Evolutionary conservation across 176 grass and related monocot genomes (phyloP).

Genomic region (Oryza glaberrima): DNA sequence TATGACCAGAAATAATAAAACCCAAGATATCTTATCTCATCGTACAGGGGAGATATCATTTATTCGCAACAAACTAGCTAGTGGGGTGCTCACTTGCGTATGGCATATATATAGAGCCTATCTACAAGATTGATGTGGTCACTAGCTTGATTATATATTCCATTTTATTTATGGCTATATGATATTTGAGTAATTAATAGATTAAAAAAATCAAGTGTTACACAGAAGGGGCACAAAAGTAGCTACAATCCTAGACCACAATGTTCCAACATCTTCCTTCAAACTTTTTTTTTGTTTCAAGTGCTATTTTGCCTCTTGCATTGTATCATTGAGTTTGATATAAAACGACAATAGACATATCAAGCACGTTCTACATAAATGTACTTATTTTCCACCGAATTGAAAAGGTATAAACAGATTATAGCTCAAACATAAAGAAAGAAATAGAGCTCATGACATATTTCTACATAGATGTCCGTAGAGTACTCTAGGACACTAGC

Average conservation of each 20-base stretch:
- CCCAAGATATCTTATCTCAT: slow-evolving; percentile 44
- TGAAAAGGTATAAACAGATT: not conserved
- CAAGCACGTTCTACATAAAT: not conserved
- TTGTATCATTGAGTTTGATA: not conserved
- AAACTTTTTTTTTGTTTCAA: not conserved
- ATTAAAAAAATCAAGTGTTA: not conserved
- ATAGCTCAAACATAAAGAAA: not conserved
- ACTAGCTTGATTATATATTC: not conserved
- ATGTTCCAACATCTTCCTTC: not conserved
- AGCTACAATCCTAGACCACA: not conserved
- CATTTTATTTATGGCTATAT: not conserved
- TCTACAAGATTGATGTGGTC: slow-evolving; percentile 15
- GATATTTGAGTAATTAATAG: not conserved
- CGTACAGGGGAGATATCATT: slow-evolving; percentile 35
- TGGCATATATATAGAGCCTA: not conserved
- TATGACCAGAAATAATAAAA: not conserved
- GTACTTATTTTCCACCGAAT: not conserved
- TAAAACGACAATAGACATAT: not conserved
- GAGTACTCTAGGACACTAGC: too few relatives aligned
- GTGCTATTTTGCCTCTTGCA: not conserved
- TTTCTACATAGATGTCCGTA: not conserved
- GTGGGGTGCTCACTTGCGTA: slow-evolving; percentile 12
- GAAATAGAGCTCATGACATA: not conserved
- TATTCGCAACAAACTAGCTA: slow-evolving; percentile 42
- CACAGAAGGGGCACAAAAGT: not conserved